These are phyloP conservation scores for Linnemannia hyalina DNA, from an alignment of 192 early-diverging fungal species.

Conservation along the genomic window DNA sequence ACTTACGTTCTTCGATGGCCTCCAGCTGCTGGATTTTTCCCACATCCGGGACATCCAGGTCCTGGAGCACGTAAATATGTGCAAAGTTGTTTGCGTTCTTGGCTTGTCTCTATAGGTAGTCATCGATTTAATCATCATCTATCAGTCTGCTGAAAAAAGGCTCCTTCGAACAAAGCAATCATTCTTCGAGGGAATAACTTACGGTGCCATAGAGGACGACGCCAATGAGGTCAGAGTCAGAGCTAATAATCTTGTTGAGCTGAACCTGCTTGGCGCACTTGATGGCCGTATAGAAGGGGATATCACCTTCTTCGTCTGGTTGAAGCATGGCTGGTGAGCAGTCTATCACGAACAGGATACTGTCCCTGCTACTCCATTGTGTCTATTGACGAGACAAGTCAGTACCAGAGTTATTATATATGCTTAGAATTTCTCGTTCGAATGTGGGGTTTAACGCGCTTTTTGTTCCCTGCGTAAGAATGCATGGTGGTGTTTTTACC, in stretches of 20 bases:
- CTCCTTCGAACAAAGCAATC: too few species aligned
- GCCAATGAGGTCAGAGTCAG: constrained; percentile 58
- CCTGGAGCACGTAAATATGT: constrained; percentile 71
- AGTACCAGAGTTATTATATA: too few species aligned
- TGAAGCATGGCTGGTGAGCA: constrained; percentile 61
- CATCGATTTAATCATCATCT: not conserved
- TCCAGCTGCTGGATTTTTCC: constrained; percentile 73
- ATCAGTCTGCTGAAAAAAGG: not conserved
- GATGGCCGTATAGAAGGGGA: constrained; percentile 59
- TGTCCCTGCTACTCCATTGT: constrained; percentile 59
- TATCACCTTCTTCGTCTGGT: constrained; percentile 42
- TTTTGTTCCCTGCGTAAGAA: not conserved
- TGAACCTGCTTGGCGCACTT: constrained; percentile 53
- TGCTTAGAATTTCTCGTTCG: not conserved
- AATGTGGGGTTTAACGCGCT: not conserved
- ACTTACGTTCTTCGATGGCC: constrained; percentile 63
- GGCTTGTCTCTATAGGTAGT: constrained; percentile 37
- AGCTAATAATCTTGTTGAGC: constrained; percentile 60
- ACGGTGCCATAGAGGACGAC: constrained; percentile 64
- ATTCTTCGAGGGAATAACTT: constrained; percentile 9
- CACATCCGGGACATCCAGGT: constrained; percentile 72
- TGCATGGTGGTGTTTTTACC: constrained; percentile 11
- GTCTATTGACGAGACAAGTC: constrained; percentile 3
- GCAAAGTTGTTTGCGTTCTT: constrained; percentile 69
- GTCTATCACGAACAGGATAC: constrained; percentile 67